Percentiles rank a stretch among this genome's conserved stretches.
Conservation (phyloP, 2,329 filamentous ascomycete genomes). For the Colletotrichum cordylinicola region DNA sequence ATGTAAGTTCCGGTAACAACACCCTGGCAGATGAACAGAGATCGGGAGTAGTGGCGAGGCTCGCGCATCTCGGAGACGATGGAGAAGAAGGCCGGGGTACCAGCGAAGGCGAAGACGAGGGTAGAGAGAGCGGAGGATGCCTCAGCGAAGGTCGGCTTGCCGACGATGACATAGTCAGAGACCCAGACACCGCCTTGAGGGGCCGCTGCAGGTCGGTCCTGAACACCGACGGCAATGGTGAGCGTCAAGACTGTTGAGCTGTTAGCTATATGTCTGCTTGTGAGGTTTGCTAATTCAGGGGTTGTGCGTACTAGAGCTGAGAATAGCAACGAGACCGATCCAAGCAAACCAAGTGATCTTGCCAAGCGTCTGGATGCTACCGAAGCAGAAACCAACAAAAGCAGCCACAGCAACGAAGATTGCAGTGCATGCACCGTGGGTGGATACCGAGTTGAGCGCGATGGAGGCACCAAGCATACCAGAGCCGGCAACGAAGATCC, state of each 20-base stretch:
- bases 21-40: constrained; percentile 31
- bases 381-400: constrained; percentile 32
- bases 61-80: constrained; percentile 40
- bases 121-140: constrained; percentile 42
- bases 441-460: constrained; percentile 43
- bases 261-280: background rate
- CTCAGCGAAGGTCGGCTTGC: constrained; percentile 61
- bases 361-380: constrained; percentile 36
- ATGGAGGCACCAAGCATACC: constrained; percentile 48
- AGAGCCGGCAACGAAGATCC: constrained; percentile 38
- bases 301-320: constrained; percentile 28
- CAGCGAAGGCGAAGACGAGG: constrained; percentile 43
- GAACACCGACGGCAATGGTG: constrained; percentile 34
- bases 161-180: constrained; percentile 51
- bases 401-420: constrained; percentile 42
- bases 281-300: background rate
- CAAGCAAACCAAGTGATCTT: constrained; percentile 39
- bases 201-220: constrained; percentile 31
- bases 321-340: constrained; percentile 33
- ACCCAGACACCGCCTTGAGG: constrained; percentile 26
- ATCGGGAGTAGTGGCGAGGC: constrained; percentile 32
- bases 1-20: constrained; percentile 36
- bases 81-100: constrained; percentile 39
- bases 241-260: constrained; percentile 26
- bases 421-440: constrained; percentile 44